These are phyloP conservation scores for Galerina sulciceps DNA, from an alignment of 768 basidiomycete genomes.

Conservation along the genomic window DNA sequence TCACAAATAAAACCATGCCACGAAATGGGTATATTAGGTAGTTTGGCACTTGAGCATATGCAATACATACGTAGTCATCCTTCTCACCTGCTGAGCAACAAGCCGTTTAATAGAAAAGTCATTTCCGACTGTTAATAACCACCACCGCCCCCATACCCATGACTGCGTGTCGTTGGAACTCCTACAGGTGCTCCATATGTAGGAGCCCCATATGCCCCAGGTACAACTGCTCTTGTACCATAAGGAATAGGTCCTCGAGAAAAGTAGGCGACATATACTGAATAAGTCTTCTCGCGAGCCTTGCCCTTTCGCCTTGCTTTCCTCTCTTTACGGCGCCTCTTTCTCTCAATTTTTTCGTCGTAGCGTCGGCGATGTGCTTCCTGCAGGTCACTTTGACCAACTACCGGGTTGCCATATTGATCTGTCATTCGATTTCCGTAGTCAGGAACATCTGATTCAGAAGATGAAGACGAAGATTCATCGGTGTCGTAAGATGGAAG, in stretches of 20 bases:
- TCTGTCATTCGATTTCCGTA: slow-evolving; percentile 26
- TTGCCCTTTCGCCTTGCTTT: slow-evolving; percentile 61
- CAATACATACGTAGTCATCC: too few species aligned
- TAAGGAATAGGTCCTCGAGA: slow-evolving; percentile 18
- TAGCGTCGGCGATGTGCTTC: slow-evolving; percentile 57
- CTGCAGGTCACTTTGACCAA: slow-evolving; percentile 26
- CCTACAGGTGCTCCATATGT: not conserved
- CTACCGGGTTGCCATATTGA: slow-evolving; percentile 44
- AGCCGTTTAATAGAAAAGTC: too few species aligned
- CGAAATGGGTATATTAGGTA: too few species aligned
- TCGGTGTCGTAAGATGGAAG: slow-evolving; percentile 49
- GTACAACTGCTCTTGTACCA: slow-evolving; percentile 15
- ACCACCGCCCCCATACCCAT: slow-evolving; percentile 23
- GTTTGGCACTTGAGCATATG: too few species aligned
- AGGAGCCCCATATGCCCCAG: slow-evolving; percentile 18
- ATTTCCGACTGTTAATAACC: slow-evolving; percentile 14
- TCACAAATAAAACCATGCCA: too few species aligned
- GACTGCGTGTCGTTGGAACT: slow-evolving; percentile 21
- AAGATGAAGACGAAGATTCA: slow-evolving; percentile 46
- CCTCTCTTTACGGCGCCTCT: slow-evolving; percentile 65
- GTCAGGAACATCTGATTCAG: slow-evolving; percentile 45
- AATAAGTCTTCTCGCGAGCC: slow-evolving; percentile 64
- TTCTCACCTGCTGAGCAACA: too few species aligned
- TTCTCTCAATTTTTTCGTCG: slow-evolving; percentile 64
- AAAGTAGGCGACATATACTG: slow-evolving; percentile 63